Evolutionary conservation across 768 basidiomycete genomes (phyloP).

Genomic region (Hypholoma fasciculare): DNA sequence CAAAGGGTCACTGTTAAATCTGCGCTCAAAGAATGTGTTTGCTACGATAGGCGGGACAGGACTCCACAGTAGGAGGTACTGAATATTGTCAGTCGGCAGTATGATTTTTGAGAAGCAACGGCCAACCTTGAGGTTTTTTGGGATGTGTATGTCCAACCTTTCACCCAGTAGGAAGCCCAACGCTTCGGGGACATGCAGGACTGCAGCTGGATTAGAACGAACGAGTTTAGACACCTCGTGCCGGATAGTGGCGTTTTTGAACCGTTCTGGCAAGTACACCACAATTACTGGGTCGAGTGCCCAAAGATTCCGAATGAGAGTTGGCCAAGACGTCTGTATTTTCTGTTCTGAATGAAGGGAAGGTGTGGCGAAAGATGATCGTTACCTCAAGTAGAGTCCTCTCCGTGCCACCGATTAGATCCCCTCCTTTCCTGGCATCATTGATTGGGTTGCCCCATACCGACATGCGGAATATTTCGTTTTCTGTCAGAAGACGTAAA

Average conservation of each 20-base stretch:
- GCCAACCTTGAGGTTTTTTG: slow-evolving; percentile 73
- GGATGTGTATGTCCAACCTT: slow-evolving; percentile 51
- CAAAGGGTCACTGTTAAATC: slow-evolving; percentile 80
- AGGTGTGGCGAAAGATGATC: neutral
- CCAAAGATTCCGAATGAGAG: slow-evolving; percentile 77
- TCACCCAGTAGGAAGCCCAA: slow-evolving; percentile 80
- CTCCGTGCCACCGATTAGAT: slow-evolving; percentile 54
- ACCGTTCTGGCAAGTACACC: slow-evolving; percentile 83
- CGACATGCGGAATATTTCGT: slow-evolving; percentile 80
- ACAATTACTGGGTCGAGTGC: slow-evolving; percentile 80
- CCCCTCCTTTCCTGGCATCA: slow-evolving; percentile 67
- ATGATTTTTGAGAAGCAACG: neutral
- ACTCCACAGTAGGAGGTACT: slow-evolving; percentile 90
- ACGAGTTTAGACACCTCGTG: slow-evolving; percentile 78
- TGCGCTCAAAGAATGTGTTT: slow-evolving; percentile 81
- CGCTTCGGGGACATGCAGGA: slow-evolving; percentile 79
- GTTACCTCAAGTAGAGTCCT: slow-evolving; percentile 64
- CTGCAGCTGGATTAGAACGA: slow-evolving; percentile 66
- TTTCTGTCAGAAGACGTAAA: slow-evolving; percentile 83
- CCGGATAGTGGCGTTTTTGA: slow-evolving; percentile 65
- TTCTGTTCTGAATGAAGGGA: neutral
- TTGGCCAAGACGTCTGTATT: slow-evolving; percentile 61
- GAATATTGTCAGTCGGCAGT: neutral
- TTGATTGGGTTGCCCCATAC: slow-evolving; percentile 92
- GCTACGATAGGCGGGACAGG: slow-evolving; percentile 85